Conservation (phyloP, 495 filamentous ascomycete species). For the Penicillium odoratum region DNA sequence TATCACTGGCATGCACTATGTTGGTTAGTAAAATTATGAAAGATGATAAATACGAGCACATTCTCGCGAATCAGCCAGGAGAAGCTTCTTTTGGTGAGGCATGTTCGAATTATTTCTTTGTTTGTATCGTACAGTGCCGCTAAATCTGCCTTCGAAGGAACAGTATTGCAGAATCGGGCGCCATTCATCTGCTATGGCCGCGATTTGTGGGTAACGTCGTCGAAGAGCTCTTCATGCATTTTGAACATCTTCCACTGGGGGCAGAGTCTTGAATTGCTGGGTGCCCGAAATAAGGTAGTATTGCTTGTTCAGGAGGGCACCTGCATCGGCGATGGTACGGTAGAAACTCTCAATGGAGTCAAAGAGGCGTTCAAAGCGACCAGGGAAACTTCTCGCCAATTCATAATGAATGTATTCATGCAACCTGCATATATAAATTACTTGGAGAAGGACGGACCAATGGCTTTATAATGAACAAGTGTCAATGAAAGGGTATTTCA, state of each 20-base stretch:
- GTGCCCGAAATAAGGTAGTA: background rate
- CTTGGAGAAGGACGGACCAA: background rate
- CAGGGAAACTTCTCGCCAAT: background rate
- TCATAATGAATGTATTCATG: background rate
- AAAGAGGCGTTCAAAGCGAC: constrained; percentile 1
- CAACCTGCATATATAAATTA: background rate
- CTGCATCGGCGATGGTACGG: background rate
- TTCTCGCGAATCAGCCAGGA: too few species aligned
- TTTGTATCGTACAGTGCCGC: too few species aligned
- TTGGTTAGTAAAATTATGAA: too few species aligned
- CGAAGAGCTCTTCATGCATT: constrained; percentile 1
- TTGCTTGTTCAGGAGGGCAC: background rate
- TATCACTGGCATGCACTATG: too few species aligned
- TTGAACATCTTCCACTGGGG: background rate
- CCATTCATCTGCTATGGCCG: background rate
- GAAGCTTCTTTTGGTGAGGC: too few species aligned
- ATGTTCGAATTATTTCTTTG: too few species aligned
- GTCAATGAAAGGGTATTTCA: too few species aligned
- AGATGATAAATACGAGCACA: too few species aligned
- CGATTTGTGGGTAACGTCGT: constrained; percentile 1
- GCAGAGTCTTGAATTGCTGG: background rate
- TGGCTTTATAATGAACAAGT: too few species aligned
- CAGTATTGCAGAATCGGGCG: background rate
- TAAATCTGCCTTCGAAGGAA: constrained; percentile 1
- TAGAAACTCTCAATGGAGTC: constrained; percentile 4